Percentiles rank a stretch among this genome's conserved stretches.
phyloP scores from a whole-genome alignment of 257 asterid species.

The Linaria vulgaris region DNA sequence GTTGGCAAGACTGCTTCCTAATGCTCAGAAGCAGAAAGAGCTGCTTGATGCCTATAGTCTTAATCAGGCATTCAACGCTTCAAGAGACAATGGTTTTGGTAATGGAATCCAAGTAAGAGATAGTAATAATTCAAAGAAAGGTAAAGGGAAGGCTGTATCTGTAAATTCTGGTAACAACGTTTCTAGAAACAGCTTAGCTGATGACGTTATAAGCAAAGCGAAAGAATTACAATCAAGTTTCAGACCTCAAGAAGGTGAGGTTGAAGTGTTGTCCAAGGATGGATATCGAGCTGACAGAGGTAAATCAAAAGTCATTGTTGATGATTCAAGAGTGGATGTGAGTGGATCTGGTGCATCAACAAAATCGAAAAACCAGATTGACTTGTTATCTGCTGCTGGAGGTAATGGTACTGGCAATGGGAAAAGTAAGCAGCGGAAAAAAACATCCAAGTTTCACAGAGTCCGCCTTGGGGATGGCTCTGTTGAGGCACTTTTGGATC shows the following conservation, averaged over 20 bases:
- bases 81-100: slow-evolving; percentile 38
- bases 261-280: slow-evolving; percentile 76
- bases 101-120: slow-evolving; percentile 34
- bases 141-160: slow-evolving; percentile 63
- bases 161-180: slow-evolving; percentile 38
- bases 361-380: slow-evolving; percentile 37
- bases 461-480: slow-evolving; percentile 84
- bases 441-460: slow-evolving; percentile 78
- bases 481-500: slow-evolving; percentile 52
- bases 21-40: slow-evolving; percentile 74
- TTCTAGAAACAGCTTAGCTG: slow-evolving; percentile 47
- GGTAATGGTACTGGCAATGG: slow-evolving; percentile 48
- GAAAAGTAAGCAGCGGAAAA: slow-evolving; percentile 72
- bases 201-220: slow-evolving; percentile 50
- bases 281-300: slow-evolving; percentile 71
- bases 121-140: slow-evolving; percentile 45
- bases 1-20: slow-evolving; percentile 82
- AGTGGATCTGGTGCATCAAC: slow-evolving; percentile 32
- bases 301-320: slow-evolving; percentile 46
- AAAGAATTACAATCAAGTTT: slow-evolving; percentile 63
- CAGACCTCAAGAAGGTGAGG: slow-evolving; percentile 54
- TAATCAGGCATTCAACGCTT: slow-evolving; percentile 34
- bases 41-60: slow-evolving; percentile 70
- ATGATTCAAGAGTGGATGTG: slow-evolving; percentile 32
- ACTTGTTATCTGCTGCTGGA: slow-evolving; percentile 31